These are phyloP conservation scores for Stramenopiles sp. DNA, from an alignment of 352 stramenopile genomes.

Conservation along the genomic window DNA sequence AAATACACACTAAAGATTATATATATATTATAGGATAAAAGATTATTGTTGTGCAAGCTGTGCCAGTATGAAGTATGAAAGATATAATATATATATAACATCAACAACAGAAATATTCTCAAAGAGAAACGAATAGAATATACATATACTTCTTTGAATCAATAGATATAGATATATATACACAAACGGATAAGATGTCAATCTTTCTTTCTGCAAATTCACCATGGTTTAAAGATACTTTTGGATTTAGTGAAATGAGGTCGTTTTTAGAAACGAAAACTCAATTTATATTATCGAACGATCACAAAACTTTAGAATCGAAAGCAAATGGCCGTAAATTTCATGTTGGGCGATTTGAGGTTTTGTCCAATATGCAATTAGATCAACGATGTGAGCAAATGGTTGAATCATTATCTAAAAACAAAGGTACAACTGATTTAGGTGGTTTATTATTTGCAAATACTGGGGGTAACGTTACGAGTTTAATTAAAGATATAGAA, in stretches of 20 bases:
- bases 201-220: too few relatives aligned
- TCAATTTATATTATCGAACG: neutral
- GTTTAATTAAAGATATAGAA: neutral
- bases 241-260: neutral
- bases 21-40: too few relatives aligned
- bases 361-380: neutral
- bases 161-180: too few relatives aligned
- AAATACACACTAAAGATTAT: too few relatives aligned
- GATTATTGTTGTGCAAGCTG: too few relatives aligned
- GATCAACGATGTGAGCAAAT: too few relatives aligned
- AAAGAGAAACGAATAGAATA: too few relatives aligned
- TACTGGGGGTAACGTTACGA: neutral
- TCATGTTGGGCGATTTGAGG: neutral
- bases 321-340: neutral
- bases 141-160: too few relatives aligned
- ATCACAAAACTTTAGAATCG: neutral
- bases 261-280: neutral
- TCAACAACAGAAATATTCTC: too few relatives aligned
- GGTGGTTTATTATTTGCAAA: neutral
- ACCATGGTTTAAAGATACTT: constrained; percentile 6
- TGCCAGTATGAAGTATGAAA: too few relatives aligned
- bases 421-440: neutral
- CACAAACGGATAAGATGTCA: too few relatives aligned
- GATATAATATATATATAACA: too few relatives aligned
- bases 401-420: neutral